These are phyloP conservation scores for Bauhinia variegata DNA, from an alignment of 306 rosid species.

Conservation along the genomic window DNA sequence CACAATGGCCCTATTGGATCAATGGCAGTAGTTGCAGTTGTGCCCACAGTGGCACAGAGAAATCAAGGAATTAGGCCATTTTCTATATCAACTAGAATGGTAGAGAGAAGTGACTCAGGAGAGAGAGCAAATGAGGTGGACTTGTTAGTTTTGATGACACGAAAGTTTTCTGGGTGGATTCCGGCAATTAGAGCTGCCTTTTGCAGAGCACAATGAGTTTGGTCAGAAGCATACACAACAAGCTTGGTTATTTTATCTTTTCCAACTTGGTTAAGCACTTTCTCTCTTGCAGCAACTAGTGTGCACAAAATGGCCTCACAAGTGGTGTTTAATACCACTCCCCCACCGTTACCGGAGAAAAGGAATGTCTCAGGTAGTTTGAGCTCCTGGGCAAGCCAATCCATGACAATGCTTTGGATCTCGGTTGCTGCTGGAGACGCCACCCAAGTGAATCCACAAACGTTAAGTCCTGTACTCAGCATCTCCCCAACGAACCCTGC, in stretches of 20 bases:
- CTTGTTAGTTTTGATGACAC: constrained; percentile 40
- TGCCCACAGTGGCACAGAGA: constrained; percentile 58
- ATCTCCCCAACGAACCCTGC: constrained; percentile 68
- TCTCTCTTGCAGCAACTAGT: constrained; percentile 61
- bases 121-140: constrained; percentile 41
- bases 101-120: constrained; percentile 30
- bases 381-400: constrained; percentile 63
- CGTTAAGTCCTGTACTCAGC: constrained; percentile 55
- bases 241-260: constrained; percentile 34
- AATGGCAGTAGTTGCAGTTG: constrained; percentile 57
- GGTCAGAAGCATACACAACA: constrained; percentile 70
- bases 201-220: constrained; percentile 58
- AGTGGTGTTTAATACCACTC: constrained; percentile 59
- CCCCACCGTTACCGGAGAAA: constrained; percentile 52
- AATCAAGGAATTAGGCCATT: constrained; percentile 59
- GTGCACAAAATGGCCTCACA: constrained; percentile 66
- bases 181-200: constrained; percentile 64
- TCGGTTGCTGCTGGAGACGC: constrained; percentile 73
- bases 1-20: constrained; percentile 53
- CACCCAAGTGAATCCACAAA: constrained; percentile 67
- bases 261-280: constrained; percentile 25
- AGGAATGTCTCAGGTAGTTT: constrained; percentile 49
- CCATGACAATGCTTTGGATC: constrained; percentile 64
- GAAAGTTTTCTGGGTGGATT: constrained; percentile 40
- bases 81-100: constrained; percentile 43